These are phyloP conservation scores for Myxozyma neglecta DNA, from an alignment of 805 yeast species.

Conservation along the genomic window DNA sequence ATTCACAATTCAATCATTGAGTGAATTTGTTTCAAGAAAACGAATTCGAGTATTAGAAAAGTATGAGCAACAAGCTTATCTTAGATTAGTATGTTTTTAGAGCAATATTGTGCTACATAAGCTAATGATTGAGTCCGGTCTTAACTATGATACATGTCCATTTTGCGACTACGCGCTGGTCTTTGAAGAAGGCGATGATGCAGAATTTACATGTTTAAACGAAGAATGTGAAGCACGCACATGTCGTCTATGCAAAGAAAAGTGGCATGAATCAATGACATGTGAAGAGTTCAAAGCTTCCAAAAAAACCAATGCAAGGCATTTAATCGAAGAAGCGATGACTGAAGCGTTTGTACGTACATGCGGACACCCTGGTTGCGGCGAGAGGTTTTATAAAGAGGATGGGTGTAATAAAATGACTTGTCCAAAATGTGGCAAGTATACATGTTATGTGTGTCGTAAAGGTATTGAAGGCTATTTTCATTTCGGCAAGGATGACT, in stretches of 20 bases:
- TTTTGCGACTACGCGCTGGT: slow-evolving; percentile 52
- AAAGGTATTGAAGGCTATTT: neutral
- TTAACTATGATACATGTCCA: neutral
- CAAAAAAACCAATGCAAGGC: slow-evolving; percentile 1
- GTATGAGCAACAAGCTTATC: neutral
- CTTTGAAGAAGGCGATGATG: slow-evolving; percentile 57
- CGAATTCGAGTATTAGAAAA: neutral
- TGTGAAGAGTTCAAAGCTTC: neutral
- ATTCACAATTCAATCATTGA: neutral
- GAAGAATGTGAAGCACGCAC: neutral
- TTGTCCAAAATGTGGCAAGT: neutral
- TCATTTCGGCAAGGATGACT: neutral
- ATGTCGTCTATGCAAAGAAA: neutral
- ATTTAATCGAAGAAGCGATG: slow-evolving; percentile 13
- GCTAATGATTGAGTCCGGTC: neutral
- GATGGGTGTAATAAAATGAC: slow-evolving; percentile 15
- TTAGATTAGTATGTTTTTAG: neutral
- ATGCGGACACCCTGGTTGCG: neutral
- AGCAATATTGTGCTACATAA: neutral
- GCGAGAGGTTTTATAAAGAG: slow-evolving; percentile 2
- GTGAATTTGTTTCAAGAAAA: neutral
- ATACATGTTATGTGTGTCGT: slow-evolving; percentile 7
- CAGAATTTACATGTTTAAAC: slow-evolving; percentile 39
- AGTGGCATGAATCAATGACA: neutral
- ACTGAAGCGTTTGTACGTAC: slow-evolving; percentile 4